Evolutionary conservation across 495 filamentous ascomycete genomes (phyloP).

Genomic region (Penicillium dipodomyicola): DNA sequence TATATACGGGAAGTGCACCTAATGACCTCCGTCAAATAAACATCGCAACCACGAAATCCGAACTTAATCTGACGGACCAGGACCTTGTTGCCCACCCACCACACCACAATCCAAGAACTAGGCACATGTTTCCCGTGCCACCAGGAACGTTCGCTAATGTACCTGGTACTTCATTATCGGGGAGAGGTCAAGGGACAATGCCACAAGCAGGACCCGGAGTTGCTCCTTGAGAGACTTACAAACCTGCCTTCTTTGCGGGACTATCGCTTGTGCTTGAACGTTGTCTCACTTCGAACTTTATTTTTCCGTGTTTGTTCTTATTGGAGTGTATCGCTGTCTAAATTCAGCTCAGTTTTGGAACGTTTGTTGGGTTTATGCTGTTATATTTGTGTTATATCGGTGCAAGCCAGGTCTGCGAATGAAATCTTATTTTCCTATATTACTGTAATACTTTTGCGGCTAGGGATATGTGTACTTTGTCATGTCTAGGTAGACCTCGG

Average conservation of each 20-base stretch:
- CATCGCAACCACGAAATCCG: neutral
- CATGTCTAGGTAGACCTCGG: too few species aligned
- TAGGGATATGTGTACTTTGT: too few species aligned
- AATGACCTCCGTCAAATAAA: neutral
- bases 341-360: neutral
- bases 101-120: too few species aligned
- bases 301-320: neutral
- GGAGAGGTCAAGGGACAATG: neutral
- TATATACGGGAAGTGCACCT: neutral
- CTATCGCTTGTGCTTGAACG: neutral
- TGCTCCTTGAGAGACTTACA: neutral
- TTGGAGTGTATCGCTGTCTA: neutral
- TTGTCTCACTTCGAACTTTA: neutral
- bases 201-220: neutral
- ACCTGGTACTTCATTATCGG: neutral
- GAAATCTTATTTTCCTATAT: too few species aligned
- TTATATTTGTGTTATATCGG: too few species aligned
- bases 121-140: neutral
- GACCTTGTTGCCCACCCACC: neutral
- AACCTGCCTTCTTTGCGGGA: neutral
- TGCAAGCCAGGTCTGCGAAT: too few species aligned
- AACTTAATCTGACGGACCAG: neutral
- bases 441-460: too few species aligned
- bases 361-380: too few species aligned
- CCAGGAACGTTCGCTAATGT: neutral